Percentiles rank a stretch among this genome's conserved stretches.
These are phyloP conservation scores for Linnemannia hyalina DNA, from an alignment of 192 early-diverging fungal genomes.

Conservation along the genomic window DNA sequence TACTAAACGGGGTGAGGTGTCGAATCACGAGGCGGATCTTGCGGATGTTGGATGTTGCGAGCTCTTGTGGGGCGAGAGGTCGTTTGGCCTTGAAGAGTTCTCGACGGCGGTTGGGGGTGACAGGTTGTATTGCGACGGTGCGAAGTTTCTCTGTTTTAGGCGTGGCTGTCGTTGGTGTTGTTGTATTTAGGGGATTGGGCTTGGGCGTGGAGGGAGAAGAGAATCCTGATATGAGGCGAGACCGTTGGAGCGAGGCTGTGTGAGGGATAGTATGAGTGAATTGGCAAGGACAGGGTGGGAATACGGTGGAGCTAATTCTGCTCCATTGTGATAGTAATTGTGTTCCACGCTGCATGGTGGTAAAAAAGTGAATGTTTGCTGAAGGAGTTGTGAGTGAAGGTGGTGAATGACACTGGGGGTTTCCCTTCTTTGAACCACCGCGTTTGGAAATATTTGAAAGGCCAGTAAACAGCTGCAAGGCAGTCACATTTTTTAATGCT, in stretches of 20 bases:
- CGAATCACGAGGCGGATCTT: conserved; percentile 7
- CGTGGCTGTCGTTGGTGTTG: neutral
- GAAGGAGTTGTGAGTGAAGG: neutral
- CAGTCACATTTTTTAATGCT: neutral
- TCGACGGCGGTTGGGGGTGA: neutral
- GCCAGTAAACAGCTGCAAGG: neutral
- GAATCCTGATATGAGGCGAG: neutral
- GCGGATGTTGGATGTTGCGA: neutral
- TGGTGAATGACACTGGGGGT: no score
- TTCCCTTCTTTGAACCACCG: neutral
- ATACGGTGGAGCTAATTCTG: neutral
- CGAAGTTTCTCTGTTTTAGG: neutral
- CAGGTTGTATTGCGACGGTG: neutral
- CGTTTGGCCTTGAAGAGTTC: neutral
- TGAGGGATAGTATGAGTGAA: neutral
- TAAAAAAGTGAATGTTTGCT: neutral
- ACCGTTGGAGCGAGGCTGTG: neutral
- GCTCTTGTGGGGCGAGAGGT: neutral
- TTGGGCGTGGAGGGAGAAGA: neutral
- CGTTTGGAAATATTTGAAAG: neutral
- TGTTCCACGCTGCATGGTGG: conserved; percentile 1
- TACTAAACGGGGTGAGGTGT: conserved; percentile 21
- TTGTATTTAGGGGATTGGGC: neutral
- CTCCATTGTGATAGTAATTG: conserved; percentile 2
- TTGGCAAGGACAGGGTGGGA: neutral